Evolutionary conservation across 495 filamentous ascomycete genomes (phyloP).

Genomic region (Immersiella caudata): DNA sequence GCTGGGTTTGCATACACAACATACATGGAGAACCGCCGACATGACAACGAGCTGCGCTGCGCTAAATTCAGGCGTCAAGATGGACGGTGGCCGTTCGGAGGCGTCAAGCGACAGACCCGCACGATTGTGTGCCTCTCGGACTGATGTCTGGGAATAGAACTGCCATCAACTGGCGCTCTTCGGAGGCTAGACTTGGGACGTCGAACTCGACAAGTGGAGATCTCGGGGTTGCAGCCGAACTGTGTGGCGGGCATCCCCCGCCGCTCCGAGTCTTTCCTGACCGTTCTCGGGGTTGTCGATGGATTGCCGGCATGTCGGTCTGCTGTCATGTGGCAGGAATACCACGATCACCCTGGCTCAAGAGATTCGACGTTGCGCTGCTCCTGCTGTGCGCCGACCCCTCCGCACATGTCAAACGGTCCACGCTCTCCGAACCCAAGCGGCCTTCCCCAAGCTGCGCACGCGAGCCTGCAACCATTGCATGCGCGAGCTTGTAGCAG

Average conservation of each 20-base stretch:
- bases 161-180: background rate
- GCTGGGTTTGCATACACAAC: background rate
- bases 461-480: conserved; percentile 7
- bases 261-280: background rate
- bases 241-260: background rate
- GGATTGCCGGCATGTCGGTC: conserved; percentile 2
- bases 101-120: background rate
- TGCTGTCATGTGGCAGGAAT: conserved; percentile 14
- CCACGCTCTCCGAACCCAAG: background rate
- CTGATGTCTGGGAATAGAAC: conserved; percentile 1
- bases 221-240: background rate
- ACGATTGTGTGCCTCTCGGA: background rate
- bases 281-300: background rate
- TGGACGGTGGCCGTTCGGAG: background rate
- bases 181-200: background rate
- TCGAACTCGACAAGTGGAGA: background rate
- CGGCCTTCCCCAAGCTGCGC: conserved; percentile 8
- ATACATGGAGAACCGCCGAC: conserved; percentile 3
- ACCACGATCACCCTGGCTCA: conserved; percentile 14
- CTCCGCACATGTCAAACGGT: background rate
- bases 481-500: conserved; percentile 11
- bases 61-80: conserved; percentile 8
- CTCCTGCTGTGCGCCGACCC: background rate
- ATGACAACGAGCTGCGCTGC: conserved; percentile 13
- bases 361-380: conserved; percentile 1